phyloP scores from a whole-genome alignment of 2,329 filamentous ascomycete species.

The Ascochyta koolunga region DNA sequence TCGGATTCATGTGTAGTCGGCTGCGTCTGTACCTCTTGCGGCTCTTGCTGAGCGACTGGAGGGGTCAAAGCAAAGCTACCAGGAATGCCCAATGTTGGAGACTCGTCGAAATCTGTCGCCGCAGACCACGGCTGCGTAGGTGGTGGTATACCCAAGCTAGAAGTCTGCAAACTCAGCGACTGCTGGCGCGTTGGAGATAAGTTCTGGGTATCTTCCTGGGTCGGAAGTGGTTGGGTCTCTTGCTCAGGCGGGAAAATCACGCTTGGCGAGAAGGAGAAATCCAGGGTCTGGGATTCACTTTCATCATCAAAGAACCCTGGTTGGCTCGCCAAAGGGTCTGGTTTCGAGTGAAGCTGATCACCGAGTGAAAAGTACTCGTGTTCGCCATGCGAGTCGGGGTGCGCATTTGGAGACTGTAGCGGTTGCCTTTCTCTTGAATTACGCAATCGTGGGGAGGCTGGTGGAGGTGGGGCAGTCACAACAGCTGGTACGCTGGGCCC shows the following conservation, averaged over 20 bases:
- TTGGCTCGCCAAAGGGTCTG: slow-evolving; percentile 6
- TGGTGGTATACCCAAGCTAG: slow-evolving; percentile 34
- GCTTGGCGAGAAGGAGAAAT: slow-evolving; percentile 16
- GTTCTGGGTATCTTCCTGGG: slow-evolving; percentile 4
- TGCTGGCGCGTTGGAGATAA: slow-evolving; percentile 19
- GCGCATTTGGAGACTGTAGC: slow-evolving; percentile 33
- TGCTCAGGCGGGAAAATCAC: slow-evolving; percentile 11
- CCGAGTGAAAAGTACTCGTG: slow-evolving; percentile 34
- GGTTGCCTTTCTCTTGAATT: slow-evolving; percentile 43
- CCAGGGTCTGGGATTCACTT: slow-evolving; percentile 18
- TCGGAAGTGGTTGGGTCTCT: slow-evolving; percentile 5
- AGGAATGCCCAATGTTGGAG: slow-evolving; percentile 70
- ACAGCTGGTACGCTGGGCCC: slow-evolving; percentile 39
- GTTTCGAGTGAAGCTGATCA: slow-evolving; percentile 8
- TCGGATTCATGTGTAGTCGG: not conserved
- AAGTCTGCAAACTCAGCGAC: slow-evolving; percentile 37
- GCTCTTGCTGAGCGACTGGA: slow-evolving; percentile 21
- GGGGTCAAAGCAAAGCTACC: slow-evolving; percentile 61
- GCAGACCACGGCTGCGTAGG: slow-evolving; percentile 42
- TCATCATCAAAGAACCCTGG: slow-evolving; percentile 12
- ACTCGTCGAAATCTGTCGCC: slow-evolving; percentile 60
- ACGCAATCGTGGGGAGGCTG: slow-evolving; percentile 42
- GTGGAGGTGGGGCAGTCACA: slow-evolving; percentile 37
- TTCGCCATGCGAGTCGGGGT: slow-evolving; percentile 27
- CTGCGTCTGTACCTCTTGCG: slow-evolving; percentile 2